Base-by-base conservation (phyloP, 2,329 filamentous ascomycete species). In the Penicillium sp. region DNA sequence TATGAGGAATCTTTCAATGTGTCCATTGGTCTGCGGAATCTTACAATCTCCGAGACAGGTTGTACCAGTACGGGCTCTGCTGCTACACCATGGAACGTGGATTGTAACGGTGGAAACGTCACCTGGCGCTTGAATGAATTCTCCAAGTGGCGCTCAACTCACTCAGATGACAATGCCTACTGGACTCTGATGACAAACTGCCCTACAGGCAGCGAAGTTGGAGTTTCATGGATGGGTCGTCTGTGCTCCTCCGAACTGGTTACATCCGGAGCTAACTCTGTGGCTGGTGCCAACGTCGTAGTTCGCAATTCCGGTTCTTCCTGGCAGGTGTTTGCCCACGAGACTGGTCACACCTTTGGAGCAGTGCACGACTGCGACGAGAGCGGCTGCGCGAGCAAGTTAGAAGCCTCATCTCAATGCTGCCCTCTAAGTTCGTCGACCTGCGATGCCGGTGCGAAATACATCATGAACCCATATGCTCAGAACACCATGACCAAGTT, bases 391-490 rank as follows among this genome's bases (percentile, higher is more conserved):
- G 66, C 68, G 7, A 81, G 90, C 56, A 80, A 83, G 19, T 83
- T 84, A 1, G 81, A 86, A 61, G 79, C 75, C 52, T 78, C 84
- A 1, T 84, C 86, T 40, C 82, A 86, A 69, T 99, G 94, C 73
- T 99, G 94, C 66, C 94, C 92, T 0, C 78, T 96, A 8, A 88
- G 81, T 63, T 67, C 77, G 9, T 72, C 59, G 40, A 80, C 77
- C 0, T 99, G 94, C 72, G 80, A 95, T 72, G 94, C 94, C 22
- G 78, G 81, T 40, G 87, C 84, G n/a, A 75, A 82, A 57, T 99
- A 86, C 75, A 91, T 99, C 74, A 99, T 99, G 94, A 97, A 97
- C 71, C 94, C 94, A 0, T 94, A 89, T 11, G 94, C 93, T 1
- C 83, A 82, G 12, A 72, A 79, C 9, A 83, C 84, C 54, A 90